These are phyloP conservation scores for Suillus subluteus DNA, from an alignment of 768 basidiomycete genomes.

Conservation along the genomic window DNA sequence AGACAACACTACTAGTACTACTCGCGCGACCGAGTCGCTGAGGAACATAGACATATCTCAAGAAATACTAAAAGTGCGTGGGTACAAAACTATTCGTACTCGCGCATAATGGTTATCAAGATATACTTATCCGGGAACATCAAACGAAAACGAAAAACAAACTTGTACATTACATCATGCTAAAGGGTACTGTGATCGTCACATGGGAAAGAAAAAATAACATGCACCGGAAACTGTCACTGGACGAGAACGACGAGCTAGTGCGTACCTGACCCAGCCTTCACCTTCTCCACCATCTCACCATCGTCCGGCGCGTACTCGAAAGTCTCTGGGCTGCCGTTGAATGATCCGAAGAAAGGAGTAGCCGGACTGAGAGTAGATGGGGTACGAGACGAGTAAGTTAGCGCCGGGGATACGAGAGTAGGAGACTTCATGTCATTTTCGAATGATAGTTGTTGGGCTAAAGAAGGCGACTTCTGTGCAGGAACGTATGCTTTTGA, in stretches of 20 bases:
- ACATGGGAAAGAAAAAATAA: neutral
- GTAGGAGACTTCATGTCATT: conserved; percentile 50
- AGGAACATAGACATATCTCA: conserved; percentile 4
- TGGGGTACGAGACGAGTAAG: conserved; percentile 66
- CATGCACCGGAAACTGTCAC: neutral
- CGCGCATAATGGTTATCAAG: neutral
- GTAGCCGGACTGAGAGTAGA: conserved; percentile 73
- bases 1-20: neutral
- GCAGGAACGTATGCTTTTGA: conserved; percentile 17
- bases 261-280: conserved; percentile 18
- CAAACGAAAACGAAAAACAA: neutral
- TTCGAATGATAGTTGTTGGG: conserved; percentile 20
- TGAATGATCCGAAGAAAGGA: conserved; percentile 65
- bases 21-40: neutral
- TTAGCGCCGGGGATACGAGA: conserved; percentile 68
- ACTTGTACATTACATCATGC: neutral
- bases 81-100: conserved; percentile 6
- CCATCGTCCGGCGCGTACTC: conserved; percentile 29
- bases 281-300: conserved; percentile 27
- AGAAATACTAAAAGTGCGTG: conserved; percentile 4
- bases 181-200: conserved; percentile 1
- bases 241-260: neutral
- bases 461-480: conserved; percentile 19
- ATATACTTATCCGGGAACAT: conserved; percentile 4
- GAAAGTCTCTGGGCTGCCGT: conserved; percentile 34